Base-by-base conservation (phyloP, 2,329 filamentous ascomycete species). In the Tolypocladium ovalisporum region DNA sequence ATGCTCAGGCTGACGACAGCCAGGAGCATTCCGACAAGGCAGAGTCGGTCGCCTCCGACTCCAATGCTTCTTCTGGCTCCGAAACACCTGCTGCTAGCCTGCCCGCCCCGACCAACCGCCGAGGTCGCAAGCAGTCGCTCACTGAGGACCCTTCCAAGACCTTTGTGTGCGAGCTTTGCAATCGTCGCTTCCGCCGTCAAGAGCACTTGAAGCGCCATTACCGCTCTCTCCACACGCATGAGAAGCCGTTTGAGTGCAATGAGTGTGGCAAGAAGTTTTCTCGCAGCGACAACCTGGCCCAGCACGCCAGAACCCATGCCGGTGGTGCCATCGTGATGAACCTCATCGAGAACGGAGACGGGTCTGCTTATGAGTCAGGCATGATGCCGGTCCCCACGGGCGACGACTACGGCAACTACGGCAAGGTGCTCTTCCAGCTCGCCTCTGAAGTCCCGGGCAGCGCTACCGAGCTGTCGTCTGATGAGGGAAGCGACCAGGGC, bases 191-290 rank as follows among this genome's bases (percentile, higher is more conserved):
- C 87, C 89, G 94, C 61, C 90, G 94, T 61, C 94, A 99, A 76
- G 94, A 99, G 75, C 94, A 99, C 70, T 84, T 99, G 60, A 99
- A 99, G 85, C 89, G 94, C 62, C 94, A 99, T 79, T 96, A 96
- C 80, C 87, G 94, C 65, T 97, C 94, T 58, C 90, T 99, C 53
- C 94, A 99, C 80, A 99, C 94, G 1, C 88, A 96, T 70, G 94
- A 97, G 72, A 99, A 97, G 85, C 94, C 94, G 6, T 99, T 97
- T 68, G 90, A 96, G 77, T 99, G 94, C 80, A 84, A 86, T 63
- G 93, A 99, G 77, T 99, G 94, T 69, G 93, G 94, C 66, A 99
- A 99, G 87, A 97, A 96, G 80, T 99, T 97, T 78, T 97, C 93
- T 24, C 88, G 94, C 67, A 96, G 90, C 66, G 94, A 99, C 76